These are phyloP conservation scores for Fusarium sp. DNA, from an alignment of 2,329 filamentous ascomycete genomes.

Conservation along the genomic window DNA sequence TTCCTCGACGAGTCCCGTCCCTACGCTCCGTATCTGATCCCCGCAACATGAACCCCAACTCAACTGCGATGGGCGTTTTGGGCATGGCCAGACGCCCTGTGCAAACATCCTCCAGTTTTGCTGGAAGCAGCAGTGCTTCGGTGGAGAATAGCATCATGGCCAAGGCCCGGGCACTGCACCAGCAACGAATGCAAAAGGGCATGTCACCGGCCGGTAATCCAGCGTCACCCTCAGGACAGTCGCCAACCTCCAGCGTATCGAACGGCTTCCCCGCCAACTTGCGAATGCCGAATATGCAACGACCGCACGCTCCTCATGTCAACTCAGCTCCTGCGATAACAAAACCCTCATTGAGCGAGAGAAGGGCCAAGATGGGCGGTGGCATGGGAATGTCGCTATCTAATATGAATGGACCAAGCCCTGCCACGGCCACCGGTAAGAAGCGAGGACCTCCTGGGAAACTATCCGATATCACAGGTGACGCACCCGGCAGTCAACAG, in stretches of 20 bases:
- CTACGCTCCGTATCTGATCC: conserved; percentile 72
- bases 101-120: conserved; percentile 56
- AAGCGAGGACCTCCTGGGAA: conserved; percentile 57
- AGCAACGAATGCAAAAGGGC: conserved; percentile 61
- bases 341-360: conserved; percentile 74
- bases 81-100: conserved; percentile 72
- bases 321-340: conserved; percentile 67
- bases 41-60: conserved; percentile 80
- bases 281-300: conserved; percentile 58
- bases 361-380: conserved; percentile 64
- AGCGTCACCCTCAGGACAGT: conserved; percentile 51
- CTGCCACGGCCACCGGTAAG: conserved; percentile 43
- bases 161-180: conserved; percentile 62
- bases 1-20: conserved; percentile 67
- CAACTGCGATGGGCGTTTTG: conserved; percentile 84
- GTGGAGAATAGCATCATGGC: conserved; percentile 61
- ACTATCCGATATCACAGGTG: conserved; percentile 58
- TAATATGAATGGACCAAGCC: conserved; percentile 57
- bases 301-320: conserved; percentile 64
- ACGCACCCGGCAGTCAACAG: conserved; percentile 33
- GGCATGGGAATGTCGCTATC: conserved; percentile 68
- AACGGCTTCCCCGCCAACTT: conserved; percentile 62
- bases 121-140: conserved; percentile 48
- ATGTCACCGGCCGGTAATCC: conserved; percentile 53
- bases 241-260: conserved; percentile 53